These are phyloP conservation scores for Stagonosporopsis cucurbitacearum DNA, from an alignment of 2,329 filamentous ascomycete species.

Conservation along the genomic window DNA sequence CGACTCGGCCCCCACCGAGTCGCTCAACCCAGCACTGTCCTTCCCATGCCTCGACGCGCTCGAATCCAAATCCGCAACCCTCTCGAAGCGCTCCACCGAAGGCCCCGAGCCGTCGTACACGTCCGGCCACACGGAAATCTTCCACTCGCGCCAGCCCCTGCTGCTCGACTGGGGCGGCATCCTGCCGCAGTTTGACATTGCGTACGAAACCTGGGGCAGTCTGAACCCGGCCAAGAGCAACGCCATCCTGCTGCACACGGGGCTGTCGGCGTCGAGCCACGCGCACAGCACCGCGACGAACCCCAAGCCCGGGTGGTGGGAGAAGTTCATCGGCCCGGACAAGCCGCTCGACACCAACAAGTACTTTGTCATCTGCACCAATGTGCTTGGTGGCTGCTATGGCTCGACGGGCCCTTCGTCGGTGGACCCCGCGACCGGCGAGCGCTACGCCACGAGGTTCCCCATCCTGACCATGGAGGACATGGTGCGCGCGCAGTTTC, in stretches of 20 bases:
- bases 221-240: slow-evolving; percentile 84
- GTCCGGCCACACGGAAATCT: slow-evolving; percentile 80
- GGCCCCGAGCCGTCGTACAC: slow-evolving; percentile 96
- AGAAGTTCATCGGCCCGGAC: slow-evolving; percentile 93
- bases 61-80: slow-evolving; percentile 65
- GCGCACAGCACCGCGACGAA: slow-evolving; percentile 90
- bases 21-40: slow-evolving; percentile 50
- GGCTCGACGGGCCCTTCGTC: slow-evolving; percentile 91
- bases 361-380: slow-evolving; percentile 94
- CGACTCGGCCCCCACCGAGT: slow-evolving; percentile 32
- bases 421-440: slow-evolving; percentile 84
- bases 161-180: slow-evolving; percentile 94
- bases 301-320: slow-evolving; percentile 95
- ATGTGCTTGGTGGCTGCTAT: slow-evolving; percentile 94
- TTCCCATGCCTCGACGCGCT: slow-evolving; percentile 53
- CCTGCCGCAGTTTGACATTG: slow-evolving; percentile 86
- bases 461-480: slow-evolving; percentile 95
- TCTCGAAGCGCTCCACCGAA: slow-evolving; percentile 70
- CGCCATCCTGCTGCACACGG: slow-evolving; percentile 90
- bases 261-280: slow-evolving; percentile 95
- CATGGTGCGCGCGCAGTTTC: slow-evolving; percentile 96
- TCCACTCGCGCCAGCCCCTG: slow-evolving; percentile 75
- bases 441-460: slow-evolving; percentile 91
- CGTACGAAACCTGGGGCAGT: slow-evolving; percentile 90
- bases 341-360: slow-evolving; percentile 86